A percentile compares a stretch with the other conserved stretches of the same genome.
These are phyloP conservation scores for Babesia divergens DNA, from an alignment of 169 alveolate species.

Conservation along the genomic window DNA sequence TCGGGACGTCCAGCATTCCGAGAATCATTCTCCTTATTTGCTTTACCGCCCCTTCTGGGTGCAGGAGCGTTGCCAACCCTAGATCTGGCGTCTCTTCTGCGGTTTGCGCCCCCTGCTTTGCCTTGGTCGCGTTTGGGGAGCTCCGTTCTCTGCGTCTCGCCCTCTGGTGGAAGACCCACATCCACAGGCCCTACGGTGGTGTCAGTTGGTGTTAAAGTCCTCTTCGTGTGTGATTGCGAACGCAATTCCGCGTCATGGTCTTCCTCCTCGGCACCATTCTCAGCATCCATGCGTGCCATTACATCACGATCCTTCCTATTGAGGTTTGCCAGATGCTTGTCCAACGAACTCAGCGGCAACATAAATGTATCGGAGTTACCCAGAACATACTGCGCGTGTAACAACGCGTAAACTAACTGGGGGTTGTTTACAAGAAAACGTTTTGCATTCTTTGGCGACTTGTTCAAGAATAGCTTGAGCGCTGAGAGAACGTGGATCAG, in stretches of 20 bases:
- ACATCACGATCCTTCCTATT: conserved; percentile 36
- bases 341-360: conserved; percentile 30
- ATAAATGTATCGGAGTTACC: conserved; percentile 45
- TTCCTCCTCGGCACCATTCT: not conserved
- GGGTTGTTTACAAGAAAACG: conserved; percentile 57
- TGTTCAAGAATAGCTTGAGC: conserved; percentile 28
- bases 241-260: not conserved
- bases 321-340: conserved; percentile 34
- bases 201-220: not conserved
- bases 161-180: not conserved
- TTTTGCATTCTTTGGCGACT: conserved; percentile 51
- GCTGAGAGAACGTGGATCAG: conserved; percentile 48
- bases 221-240: not conserved
- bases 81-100: not conserved
- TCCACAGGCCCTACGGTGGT: not conserved
- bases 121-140: not conserved
- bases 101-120: not conserved
- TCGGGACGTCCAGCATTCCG: not conserved
- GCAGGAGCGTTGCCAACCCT: not conserved
- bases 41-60: not conserved
- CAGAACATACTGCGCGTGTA: conserved; percentile 59
- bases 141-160: not conserved
- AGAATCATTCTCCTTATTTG: not conserved
- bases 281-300: not conserved
- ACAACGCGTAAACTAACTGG: conserved; percentile 57